A percentile compares a stretch with the other conserved stretches of the same genome.
Conservation (phyloP, 2,329 filamentous ascomycete genomes). For the Colletotrichum neosansevieriae region DNA sequence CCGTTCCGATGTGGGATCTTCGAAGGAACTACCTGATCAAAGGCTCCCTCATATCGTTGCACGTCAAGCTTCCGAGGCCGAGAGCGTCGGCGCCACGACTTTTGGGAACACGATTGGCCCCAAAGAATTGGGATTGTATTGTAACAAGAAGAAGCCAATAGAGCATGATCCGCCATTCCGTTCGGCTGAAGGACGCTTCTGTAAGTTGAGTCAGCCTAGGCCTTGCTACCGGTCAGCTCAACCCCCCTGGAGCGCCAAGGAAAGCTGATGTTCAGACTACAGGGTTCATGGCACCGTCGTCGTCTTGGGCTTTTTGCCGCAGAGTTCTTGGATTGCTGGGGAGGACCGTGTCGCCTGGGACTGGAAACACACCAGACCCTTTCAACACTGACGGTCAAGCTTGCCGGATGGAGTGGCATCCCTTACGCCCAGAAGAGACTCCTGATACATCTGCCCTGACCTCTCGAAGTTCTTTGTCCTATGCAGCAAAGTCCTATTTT, state of each 20-base stretch:
- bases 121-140: neutral
- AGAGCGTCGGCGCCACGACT: neutral
- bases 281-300: neutral
- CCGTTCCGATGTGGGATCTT: too few relatives aligned
- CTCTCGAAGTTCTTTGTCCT: conserved; percentile 28
- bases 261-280: neutral
- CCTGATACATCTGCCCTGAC: conserved; percentile 4
- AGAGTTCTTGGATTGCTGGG: neutral
- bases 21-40: too few relatives aligned
- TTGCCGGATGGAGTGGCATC: conserved; percentile 9
- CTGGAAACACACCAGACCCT: conserved; percentile 11
- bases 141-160: neutral
- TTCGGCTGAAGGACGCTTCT: neutral
- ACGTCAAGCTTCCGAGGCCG: too few relatives aligned
- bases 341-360: neutral
- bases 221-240: neutral
- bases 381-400: conserved; percentile 28
- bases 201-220: neutral
- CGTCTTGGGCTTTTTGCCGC: neutral
- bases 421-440: neutral
- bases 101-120: neutral
- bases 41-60: too few relatives aligned
- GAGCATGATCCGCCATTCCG: neutral
- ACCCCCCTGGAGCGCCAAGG: neutral
- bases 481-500: conserved; percentile 29